phyloP scores from a whole-genome alignment of 2,329 filamentous ascomycete genomes.

The Fusarium paranaense region DNA sequence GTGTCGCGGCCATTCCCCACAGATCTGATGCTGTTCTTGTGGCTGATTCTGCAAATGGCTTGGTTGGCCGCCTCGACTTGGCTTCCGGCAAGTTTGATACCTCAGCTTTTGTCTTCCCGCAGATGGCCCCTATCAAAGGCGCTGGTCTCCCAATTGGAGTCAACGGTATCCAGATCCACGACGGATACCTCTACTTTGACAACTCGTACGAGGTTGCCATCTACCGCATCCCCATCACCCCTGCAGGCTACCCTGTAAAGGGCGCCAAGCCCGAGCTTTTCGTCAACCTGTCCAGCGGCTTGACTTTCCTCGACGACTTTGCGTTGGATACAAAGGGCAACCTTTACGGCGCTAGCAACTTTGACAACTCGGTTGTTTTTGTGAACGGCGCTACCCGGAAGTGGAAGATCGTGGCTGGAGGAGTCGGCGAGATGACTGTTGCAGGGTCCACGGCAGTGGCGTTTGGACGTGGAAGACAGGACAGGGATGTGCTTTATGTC shows the following conservation, averaged over 20 bases:
- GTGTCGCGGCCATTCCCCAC: conserved; percentile 14
- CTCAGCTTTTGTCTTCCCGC: conserved; percentile 19
- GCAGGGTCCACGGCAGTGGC: conserved; percentile 36
- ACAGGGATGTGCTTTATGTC: conserved; percentile 27
- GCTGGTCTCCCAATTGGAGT: conserved; percentile 23
- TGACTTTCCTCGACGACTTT: conserved; percentile 40
- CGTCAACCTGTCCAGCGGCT: conserved; percentile 16
- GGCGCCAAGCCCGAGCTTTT: conserved; percentile 35
- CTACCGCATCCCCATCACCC: conserved; percentile 30
- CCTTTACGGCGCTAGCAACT: conserved; percentile 37
- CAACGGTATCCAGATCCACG: conserved; percentile 30
- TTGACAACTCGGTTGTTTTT: conserved; percentile 36
- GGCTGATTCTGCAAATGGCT: conserved; percentile 16
- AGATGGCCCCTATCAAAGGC: conserved; percentile 10
- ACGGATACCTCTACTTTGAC: conserved; percentile 29
- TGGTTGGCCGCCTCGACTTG: conserved; percentile 18
- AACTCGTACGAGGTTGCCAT: conserved; percentile 27
- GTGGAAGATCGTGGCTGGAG: conserved; percentile 27
- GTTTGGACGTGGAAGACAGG: conserved; percentile 28
- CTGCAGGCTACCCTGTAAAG: conserved; percentile 18
- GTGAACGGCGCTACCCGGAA: conserved; percentile 23
- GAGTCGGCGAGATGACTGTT: conserved; percentile 25
- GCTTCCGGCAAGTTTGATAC: conserved; percentile 13
- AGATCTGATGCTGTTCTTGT: conserved; percentile 16
- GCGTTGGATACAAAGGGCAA: conserved; percentile 29